These are phyloP conservation scores for Iris macrosiphon DNA, from an alignment of 106 monocot genomes.

Conservation along the genomic window DNA sequence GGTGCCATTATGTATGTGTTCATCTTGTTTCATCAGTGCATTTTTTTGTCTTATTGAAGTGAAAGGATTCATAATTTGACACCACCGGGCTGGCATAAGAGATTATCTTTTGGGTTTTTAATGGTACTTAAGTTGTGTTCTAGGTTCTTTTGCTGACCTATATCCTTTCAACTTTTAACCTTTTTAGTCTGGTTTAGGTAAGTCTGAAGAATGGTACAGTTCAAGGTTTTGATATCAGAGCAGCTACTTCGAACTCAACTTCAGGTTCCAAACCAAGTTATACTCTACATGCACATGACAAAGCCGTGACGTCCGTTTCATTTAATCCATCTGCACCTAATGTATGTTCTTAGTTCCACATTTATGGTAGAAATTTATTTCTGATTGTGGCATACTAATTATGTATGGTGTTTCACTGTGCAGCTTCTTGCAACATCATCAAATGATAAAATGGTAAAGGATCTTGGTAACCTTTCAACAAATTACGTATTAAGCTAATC, in stretches of 20 bases:
- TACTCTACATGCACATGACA: conserved; percentile 87
- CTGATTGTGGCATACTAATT: not conserved
- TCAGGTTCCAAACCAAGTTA: conserved; percentile 44
- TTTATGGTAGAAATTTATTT: not conserved
- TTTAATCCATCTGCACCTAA: conserved; percentile 54
- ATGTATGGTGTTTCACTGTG: conserved; percentile 6
- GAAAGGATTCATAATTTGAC: no score
- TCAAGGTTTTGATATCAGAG: conserved; percentile 82
- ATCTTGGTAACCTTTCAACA: not conserved
- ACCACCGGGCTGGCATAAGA: no score
- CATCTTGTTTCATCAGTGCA: no score
- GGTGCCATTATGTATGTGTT: no score
- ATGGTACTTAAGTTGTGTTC: no score
- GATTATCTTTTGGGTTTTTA: not conserved
- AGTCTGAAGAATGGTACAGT: conserved; percentile 92
- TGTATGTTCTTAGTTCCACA: conserved; percentile 22
- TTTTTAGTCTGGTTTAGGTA: conserved; percentile 35
- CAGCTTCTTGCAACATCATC: conserved; percentile 93
- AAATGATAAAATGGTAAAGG: conserved; percentile 76
- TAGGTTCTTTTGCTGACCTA: conserved; percentile 1
- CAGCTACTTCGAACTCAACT: conserved; percentile 29
- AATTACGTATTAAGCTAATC: not conserved
- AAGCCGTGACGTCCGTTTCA: conserved; percentile 68
- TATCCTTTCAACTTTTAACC: not conserved
- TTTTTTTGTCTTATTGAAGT: no score